phyloP scores from a whole-genome alignment of 1,284 basidiomycete genomes.

The Tilletia caries region DNA sequence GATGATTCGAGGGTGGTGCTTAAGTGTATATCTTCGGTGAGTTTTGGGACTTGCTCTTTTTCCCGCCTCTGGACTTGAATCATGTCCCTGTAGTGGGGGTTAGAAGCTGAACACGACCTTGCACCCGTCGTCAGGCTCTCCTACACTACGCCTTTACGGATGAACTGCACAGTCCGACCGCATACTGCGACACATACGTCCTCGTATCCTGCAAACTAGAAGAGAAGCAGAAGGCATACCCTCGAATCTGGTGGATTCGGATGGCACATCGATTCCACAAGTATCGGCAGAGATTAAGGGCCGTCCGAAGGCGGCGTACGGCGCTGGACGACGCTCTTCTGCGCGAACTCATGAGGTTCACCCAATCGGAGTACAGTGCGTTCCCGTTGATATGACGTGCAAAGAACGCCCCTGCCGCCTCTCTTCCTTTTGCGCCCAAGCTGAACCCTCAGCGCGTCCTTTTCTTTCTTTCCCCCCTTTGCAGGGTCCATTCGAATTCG shows the following conservation, averaged over 20 bases:
- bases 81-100: too few species aligned
- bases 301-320: conserved; percentile 75
- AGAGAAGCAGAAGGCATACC: conserved; percentile 70
- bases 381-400: conserved; percentile 61
- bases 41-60: not conserved
- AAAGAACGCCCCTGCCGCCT: conserved; percentile 67
- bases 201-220: conserved; percentile 60
- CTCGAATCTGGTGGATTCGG: conserved; percentile 72
- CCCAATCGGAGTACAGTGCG: conserved; percentile 58
- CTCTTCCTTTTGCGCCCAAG: too few species aligned
- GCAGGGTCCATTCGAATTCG: conserved; percentile 54
- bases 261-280: conserved; percentile 68
- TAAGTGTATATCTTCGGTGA: conserved; percentile 44
- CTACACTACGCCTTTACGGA: conserved; percentile 47
- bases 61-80: not conserved
- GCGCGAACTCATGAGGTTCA: conserved; percentile 73
- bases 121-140: conserved; percentile 3
- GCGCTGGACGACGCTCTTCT: conserved; percentile 78
- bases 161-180: conserved; percentile 50
- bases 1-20: conserved; percentile 70
- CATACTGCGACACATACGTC: conserved; percentile 38
- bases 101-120: too few species aligned
- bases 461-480: conserved; percentile 54
- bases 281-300: conserved; percentile 67
- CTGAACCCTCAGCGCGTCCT: too few species aligned